Evolutionary conservation across 2,329 filamentous ascomycete genomes (phyloP).

Genomic region (Epichloe festucae): DNA sequence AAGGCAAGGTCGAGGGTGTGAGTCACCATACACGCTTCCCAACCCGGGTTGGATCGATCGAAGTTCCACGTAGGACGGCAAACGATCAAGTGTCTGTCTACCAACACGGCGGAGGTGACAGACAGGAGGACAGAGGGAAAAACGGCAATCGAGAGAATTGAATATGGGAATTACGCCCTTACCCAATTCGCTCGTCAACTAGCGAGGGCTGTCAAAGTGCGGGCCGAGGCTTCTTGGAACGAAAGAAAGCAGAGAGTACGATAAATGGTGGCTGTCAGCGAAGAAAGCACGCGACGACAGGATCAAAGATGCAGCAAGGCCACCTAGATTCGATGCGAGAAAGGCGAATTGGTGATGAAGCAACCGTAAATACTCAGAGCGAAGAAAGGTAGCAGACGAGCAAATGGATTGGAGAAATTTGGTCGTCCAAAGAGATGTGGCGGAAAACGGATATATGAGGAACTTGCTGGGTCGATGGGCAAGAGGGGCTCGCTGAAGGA

Average conservation of each 20-base stretch:
- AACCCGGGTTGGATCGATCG: not conserved
- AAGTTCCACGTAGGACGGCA: not conserved
- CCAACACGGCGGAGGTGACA: not conserved
- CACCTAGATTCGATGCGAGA: not conserved
- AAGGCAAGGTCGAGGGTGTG: not conserved
- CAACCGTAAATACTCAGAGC: not conserved
- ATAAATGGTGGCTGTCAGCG: not conserved
- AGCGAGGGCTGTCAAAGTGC: not conserved
- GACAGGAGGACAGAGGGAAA: not conserved
- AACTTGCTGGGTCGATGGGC: conserved; percentile 7
- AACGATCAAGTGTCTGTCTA: not conserved
- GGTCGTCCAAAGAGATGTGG: conserved; percentile 7
- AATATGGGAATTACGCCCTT: not conserved
- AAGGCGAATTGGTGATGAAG: not conserved
- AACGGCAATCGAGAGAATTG: not conserved
- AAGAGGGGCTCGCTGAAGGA: conserved; percentile 1
- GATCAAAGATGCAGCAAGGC: not conserved
- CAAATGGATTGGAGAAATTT: not conserved
- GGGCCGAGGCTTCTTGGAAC: not conserved
- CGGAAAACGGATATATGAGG: conserved; percentile 16
- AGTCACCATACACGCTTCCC: not conserved
- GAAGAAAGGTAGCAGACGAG: not conserved
- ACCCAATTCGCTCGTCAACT: not conserved
- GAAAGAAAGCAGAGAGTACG: not conserved
- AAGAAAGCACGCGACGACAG: not conserved